A percentile compares a stretch with the other conserved stretches of the same genome.
phyloP scores from a whole-genome alignment of 176 grass and related monocot species.

The Musa schizocarpa region DNA sequence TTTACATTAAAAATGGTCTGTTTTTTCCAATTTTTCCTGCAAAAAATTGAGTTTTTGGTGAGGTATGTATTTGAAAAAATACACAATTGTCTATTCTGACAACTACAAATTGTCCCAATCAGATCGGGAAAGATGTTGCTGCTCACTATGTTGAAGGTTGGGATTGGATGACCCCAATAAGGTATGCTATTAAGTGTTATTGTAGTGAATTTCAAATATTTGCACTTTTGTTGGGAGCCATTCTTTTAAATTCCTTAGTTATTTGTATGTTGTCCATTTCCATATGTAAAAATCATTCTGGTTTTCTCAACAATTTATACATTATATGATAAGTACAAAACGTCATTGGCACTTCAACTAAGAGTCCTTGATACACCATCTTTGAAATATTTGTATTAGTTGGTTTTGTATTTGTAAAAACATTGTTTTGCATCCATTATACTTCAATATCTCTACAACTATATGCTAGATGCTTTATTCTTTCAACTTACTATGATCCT shows the following conservation, averaged over 20 bases:
- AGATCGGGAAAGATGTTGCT: conserved; percentile 97
- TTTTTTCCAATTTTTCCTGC: background rate
- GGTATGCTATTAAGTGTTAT: conserved; percentile 20
- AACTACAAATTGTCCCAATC: conserved; percentile 24
- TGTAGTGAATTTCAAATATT: background rate
- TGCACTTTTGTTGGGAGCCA: background rate
- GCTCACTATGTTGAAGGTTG: conserved; percentile 98
- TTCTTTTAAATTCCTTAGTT: background rate
- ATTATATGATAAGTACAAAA: too few species aligned
- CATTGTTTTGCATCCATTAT: too few species aligned
- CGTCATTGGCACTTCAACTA: too few species aligned
- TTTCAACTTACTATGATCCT: too few species aligned
- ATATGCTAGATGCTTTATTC: too few species aligned
- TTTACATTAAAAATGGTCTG: background rate
- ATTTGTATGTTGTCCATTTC: background rate
- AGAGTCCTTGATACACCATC: too few species aligned
- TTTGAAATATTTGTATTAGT: too few species aligned
- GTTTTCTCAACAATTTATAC: too few species aligned
- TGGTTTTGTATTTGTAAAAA: too few species aligned
- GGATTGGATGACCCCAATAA: conserved; percentile 98
- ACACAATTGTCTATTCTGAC: background rate
- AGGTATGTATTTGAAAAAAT: background rate
- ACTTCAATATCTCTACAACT: too few species aligned
- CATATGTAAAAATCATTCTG: too few species aligned
- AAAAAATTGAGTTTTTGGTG: background rate